Evolutionary conservation across 108 stramenopile genomes (phyloP).

Genomic region (Conticribra weissflogii): DNA sequence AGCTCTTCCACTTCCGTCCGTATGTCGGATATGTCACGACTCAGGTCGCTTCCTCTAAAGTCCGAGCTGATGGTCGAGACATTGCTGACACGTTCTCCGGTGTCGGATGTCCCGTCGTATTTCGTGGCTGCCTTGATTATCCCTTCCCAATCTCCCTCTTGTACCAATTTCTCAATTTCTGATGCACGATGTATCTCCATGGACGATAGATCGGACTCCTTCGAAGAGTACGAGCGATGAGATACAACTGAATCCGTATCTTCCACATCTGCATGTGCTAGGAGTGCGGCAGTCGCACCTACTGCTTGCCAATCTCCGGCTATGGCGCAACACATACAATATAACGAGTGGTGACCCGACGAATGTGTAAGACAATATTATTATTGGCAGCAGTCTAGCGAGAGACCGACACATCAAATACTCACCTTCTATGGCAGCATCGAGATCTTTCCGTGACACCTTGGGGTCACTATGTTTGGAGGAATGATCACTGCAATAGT

Average conservation of each 20-base stretch:
- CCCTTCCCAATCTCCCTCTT: constrained; percentile 52
- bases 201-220: constrained; percentile 12
- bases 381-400: not conserved
- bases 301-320: constrained; percentile 90
- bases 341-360: not conserved
- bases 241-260: constrained; percentile 30
- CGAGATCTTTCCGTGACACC: constrained; percentile 62
- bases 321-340: not conserved
- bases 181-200: constrained; percentile 23
- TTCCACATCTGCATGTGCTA: constrained; percentile 60
- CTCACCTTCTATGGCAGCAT: constrained; percentile 67
- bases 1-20: constrained; percentile 50
- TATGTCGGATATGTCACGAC: constrained; percentile 3
- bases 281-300: constrained; percentile 81
- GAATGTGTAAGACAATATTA: not conserved
- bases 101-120: constrained; percentile 40
- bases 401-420: not conserved
- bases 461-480: not conserved
- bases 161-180: constrained; percentile 45
- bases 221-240: constrained; percentile 12
- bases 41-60: constrained; percentile 2
- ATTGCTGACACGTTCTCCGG: constrained; percentile 7
- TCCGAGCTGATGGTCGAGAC: too few species aligned
- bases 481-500: not conserved
- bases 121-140: constrained; percentile 42